Evolutionary conservation across 192 early-diverging fungal genomes (phyloP), one percentile per base, ranked within the genome.

Genomic region (Rhizoclosmatium globosum): DNA sequence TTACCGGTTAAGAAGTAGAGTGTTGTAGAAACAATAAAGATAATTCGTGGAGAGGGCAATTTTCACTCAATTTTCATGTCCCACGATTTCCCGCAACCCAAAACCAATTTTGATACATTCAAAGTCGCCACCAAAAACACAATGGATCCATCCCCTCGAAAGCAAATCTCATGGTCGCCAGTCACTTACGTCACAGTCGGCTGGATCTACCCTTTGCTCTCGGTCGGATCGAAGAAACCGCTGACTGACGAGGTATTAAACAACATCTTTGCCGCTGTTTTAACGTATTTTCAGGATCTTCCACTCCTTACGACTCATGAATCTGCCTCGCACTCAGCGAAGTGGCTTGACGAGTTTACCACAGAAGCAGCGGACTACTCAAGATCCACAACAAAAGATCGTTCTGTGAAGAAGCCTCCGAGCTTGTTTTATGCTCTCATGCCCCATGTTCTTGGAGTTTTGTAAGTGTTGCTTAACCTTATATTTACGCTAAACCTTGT

Each of bases 141-240:
- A 31, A 31, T 31, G 31, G 31, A 31, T 31, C 31, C 31, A 31
- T 31, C 31, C 31, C 31, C 31, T 31, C 31, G 31, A 31, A 31
- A 31, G 31, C 56, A 57, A n/a, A 64, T 70, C 31, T 13, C 45
- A 48, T 44, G 71, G 71, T 66, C 64, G 15, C 48, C 48, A 15
- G 9, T 73, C 4, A 64, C 23, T 13, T 73, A 41, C 42, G 38
- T 43, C 19, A 66, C 56, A 7, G 56, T 73, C 42, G 6, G 15
- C 13, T 73, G 71, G 71, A 73, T 73, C 23, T 61, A 61, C 57
- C 47, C 53, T 17, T 50, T 73, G 21, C n/a, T 73, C 9, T 38
- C 13, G 21, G n/a, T 61, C n/a, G 71, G 71, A n/a, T 61, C 21
- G 4, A 73, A 73, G 57, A 73, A 73, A 19, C 71, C 71, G 7